Base-by-base conservation (phyloP, 257 asterid species). In the Avicennia marina region DNA sequence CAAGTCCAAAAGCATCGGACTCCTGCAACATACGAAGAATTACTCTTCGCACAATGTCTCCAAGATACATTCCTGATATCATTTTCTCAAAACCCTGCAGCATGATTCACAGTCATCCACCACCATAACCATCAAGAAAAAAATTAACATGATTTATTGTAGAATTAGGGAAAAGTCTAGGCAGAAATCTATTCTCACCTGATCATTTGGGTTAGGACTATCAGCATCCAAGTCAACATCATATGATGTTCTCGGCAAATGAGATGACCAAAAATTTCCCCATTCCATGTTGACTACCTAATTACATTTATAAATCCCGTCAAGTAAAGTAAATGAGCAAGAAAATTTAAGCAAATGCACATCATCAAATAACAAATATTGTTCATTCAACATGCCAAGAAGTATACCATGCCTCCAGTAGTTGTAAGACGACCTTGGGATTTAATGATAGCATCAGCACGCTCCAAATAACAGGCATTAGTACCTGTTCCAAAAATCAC, bases 191-290 rank as follows among this genome's bases (percentile, higher is more conserved):
- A 8, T 20, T 10, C 31, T 53, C 51, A 80, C 98, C 88, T 87
- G 98, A 64, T 87, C 90, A 49, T 78, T 75, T 48, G 98, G 95
- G 57, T 90, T 84, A 40, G 84, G 84, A 73, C 95, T 84, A 8
- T 84, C 89, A 33, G 80, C 82, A 74, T 90, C 96, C 79, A 90
- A 72, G 57, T 79, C 89, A 1, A 70, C 56, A 45, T 90, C 98
- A 59, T 87, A 90, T 24, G 72, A 63, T 20, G 98, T 90, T 70
- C 90, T 70, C 5, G 98, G 98, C 66, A 90, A 74, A 81, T 84
- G 96, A 42, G 96, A 87, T 50, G 96, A 84, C 90, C 94, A 84
- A 68, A 87, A 90, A 67, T 90, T 90, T 33, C 96, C 98, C 98
- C 98, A 90, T 69, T 90, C 98, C 82, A 84, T 85, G 72, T 90